Base-by-base conservation (phyloP, 805 yeast genomes). In the Myxozyma sirexii region DNA sequence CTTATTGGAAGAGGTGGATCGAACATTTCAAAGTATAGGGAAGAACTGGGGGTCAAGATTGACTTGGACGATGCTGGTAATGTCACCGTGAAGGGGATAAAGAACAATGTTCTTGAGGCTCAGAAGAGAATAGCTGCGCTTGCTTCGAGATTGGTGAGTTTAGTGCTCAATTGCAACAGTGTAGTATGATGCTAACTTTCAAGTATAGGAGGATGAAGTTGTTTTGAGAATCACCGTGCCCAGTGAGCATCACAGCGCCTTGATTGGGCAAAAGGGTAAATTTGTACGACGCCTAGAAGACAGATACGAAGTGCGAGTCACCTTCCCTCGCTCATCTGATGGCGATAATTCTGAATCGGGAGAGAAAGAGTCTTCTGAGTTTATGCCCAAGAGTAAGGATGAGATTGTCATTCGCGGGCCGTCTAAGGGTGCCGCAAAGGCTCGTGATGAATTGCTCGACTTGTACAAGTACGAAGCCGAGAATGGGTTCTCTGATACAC, bases 1-100 rank as follows among this genome's bases (percentile, higher is more conserved):
- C 79, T 96, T 55, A 90, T 94, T 73, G 99, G 99, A 67, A 88
- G 87, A 71, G 88, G 84, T 62, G 99, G 99, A 57, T 76, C 89
- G 44, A 84, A 84, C 70, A 76, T 94, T 70, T 82, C 83, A 67
- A 77, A 82, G 51, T 73, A 90, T 61, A 81, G 87, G 64, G 89
- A 87, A 8, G 87, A 88, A 69, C 90, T 79, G 68, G 90, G 85
- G 49, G 90, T 88, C 66, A 82, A 81, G 67, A 80, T 94, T 63
- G 96, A 92, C 69, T 85, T 90, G 55, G 83, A 82, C 53, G 85
- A 82, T 50, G 77, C 76, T 13, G 81, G 82, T 37, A 77, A 77
- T 26, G 82, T 93, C 51, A 77, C 79, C 29, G 75, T 93, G 56
- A 81, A 83, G 59, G 99, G 99, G 69, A 76, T 88, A 67, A 87